phyloP scores from a whole-genome alignment of 768 basidiomycete species.

The Pleurotus tuber-regium region DNA sequence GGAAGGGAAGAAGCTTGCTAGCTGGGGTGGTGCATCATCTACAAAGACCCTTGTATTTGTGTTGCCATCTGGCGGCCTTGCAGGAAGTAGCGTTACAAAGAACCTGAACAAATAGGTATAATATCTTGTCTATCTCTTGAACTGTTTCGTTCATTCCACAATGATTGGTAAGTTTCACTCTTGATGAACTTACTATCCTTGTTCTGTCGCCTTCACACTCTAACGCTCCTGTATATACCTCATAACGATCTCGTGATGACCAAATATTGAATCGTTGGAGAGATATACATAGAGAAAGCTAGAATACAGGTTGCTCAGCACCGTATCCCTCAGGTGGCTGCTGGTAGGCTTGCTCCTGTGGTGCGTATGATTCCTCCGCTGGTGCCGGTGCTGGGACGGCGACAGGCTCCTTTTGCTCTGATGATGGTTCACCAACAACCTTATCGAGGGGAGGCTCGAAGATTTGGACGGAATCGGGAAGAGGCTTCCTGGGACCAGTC shows the following conservation, averaged over 20 bases:
- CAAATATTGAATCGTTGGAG: slow-evolving; percentile 13
- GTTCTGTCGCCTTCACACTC: too few relatives aligned
- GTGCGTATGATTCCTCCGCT: slow-evolving; percentile 49
- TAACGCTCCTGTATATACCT: too few relatives aligned
- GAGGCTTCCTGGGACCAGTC: slow-evolving; percentile 85
- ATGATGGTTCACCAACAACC: slow-evolving; percentile 82
- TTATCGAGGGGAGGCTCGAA: slow-evolving; percentile 90
- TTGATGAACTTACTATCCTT: too few relatives aligned
- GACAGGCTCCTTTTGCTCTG: slow-evolving; percentile 80
- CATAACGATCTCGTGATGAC: too few relatives aligned
- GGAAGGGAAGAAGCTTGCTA: too few relatives aligned
- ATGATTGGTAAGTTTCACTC: too few relatives aligned
- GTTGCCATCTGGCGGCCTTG: slow-evolving; percentile 45
- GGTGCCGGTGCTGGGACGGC: slow-evolving; percentile 48
- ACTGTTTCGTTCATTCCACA: slow-evolving; percentile 17
- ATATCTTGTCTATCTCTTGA: slow-evolving; percentile 8
- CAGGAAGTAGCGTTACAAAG: slow-evolving; percentile 46
- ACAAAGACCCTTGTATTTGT: slow-evolving; percentile 32
- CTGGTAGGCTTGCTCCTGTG: slow-evolving; percentile 43
- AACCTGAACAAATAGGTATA: slow-evolving; percentile 11
- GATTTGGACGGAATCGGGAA: slow-evolving; percentile 93
- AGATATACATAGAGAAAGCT: slow-evolving; percentile 26
- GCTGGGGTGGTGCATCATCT: too few relatives aligned
- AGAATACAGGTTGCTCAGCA: slow-evolving; percentile 58
- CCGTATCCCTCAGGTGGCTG: slow-evolving; percentile 35